phyloP scores from a whole-genome alignment of 2,329 filamentous ascomycete species.

The Sporothrix euskadiensis region DNA sequence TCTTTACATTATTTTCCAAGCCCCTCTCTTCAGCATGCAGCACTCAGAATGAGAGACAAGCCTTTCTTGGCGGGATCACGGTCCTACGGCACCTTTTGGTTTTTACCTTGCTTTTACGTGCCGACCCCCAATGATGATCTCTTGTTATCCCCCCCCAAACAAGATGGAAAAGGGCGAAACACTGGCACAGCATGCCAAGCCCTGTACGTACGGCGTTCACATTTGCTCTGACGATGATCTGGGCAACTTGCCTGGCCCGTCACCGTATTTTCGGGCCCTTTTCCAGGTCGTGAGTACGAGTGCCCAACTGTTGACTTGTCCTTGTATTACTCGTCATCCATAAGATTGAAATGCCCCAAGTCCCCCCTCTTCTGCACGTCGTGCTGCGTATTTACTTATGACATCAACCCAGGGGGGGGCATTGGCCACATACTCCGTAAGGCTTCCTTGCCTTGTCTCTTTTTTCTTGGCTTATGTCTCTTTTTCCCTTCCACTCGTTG shows the following conservation, averaged over 20 bases:
- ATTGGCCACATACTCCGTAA: not conserved
- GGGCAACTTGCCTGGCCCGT: not conserved
- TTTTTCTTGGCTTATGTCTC: not conserved
- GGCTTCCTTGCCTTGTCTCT: not conserved
- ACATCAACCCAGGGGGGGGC: not conserved
- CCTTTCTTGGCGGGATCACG: slow-evolving; percentile 12
- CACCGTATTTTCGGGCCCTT: slow-evolving; percentile 5
- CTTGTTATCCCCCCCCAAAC: not conserved
- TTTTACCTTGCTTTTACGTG: not conserved
- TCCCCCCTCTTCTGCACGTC: not conserved
- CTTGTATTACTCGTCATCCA: not conserved
- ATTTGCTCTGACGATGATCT: not conserved
- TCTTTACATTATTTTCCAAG: not conserved
- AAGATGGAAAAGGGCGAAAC: not conserved
- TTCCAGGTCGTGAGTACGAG: not conserved
- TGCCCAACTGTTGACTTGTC: not conserved
- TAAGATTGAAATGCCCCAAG: not conserved
- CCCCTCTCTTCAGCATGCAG: not conserved
- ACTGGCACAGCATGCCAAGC: slow-evolving; percentile 4
- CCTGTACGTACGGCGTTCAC: slow-evolving; percentile 2
- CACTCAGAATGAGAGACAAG: not conserved
- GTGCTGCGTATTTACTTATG: slow-evolving; percentile 8
- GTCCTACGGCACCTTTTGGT: slow-evolving; percentile 13
- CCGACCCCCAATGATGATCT: slow-evolving; percentile 12
- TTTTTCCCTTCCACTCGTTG: not conserved